Evolutionary conservation across 257 asterid genomes (phyloP), one percentile per base, ranked within the genome.

Genomic region (Lavandula angustifolia): DNA sequence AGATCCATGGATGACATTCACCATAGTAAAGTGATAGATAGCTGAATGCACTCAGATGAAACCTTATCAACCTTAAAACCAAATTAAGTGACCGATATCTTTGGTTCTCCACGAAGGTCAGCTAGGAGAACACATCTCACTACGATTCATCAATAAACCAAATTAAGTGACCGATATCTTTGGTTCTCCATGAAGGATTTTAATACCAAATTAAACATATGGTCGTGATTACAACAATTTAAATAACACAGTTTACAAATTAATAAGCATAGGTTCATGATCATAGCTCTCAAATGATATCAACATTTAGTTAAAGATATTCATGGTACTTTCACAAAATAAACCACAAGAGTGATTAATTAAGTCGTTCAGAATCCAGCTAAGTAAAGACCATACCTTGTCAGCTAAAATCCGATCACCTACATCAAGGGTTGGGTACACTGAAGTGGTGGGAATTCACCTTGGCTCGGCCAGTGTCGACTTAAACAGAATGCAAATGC

Each of bases 401-500:
- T 94, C 99, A 8, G 99, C 86, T 46, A 94, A 65, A 70, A 94
- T 78, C 41, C 99, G 80, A 34, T 94, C 99, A 11, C 97, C 99
- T 22, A 79, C 94, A 67, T 85, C 92, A 29, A 94, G 92, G 42
- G 99, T 94, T 35, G 99, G 99, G 71, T 38, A 83, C 99, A 94
- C 90, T 31, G 99, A 94, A 44, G 87, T 66, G 9, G 99, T 85
- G 16, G 97, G 96, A 71, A 94, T 94, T 9, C 96, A 89, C 86
- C 97, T 87, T 2, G 99, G 97, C 84, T 89, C 97, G 0, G 99
- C 99, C 81, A 94, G 66, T 46, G 87, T 75, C 7, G 99, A 94
- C 74, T 78, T 86, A 67, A 86, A 94, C 72, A 94, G 63, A 47
- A 94, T 73, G 32, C 84, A 80, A 22, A 94, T 87, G 12, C 95